phyloP scores from a whole-genome alignment of 106 monocot species.

The Dendrobium officinale region DNA sequence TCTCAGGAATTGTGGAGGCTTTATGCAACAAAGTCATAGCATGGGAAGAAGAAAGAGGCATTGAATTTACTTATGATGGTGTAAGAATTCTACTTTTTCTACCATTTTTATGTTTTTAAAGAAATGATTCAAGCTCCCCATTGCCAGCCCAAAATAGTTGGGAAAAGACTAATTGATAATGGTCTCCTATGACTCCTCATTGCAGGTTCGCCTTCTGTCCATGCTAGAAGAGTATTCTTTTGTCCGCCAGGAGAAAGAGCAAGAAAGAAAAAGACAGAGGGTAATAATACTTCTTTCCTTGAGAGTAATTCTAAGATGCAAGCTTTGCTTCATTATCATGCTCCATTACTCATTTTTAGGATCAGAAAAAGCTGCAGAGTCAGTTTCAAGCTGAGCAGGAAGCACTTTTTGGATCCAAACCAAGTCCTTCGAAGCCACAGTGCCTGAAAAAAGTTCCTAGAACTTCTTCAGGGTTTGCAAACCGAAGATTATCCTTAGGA shows the following conservation, averaged over 20 bases:
- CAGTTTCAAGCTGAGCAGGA: slow-evolving; percentile 75
- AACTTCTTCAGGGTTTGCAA: slow-evolving; percentile 36
- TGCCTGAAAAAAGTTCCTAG: slow-evolving; percentile 50
- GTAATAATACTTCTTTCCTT: slow-evolving; percentile 15
- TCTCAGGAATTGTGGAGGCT: slow-evolving; percentile 48
- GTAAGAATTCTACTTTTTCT: slow-evolving; percentile 19
- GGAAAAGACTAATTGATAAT: too few species aligned
- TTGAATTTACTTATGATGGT: slow-evolving; percentile 53
- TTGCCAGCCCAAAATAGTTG: neutral
- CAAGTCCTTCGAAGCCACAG: slow-evolving; percentile 53
- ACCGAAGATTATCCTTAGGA: slow-evolving; percentile 48
- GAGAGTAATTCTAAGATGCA: neutral
- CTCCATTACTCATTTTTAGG: slow-evolving; percentile 24
- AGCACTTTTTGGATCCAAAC: slow-evolving; percentile 62
- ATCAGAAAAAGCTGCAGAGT: slow-evolving; percentile 63
- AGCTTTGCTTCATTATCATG: neutral
- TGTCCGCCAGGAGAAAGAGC: slow-evolving; percentile 55
- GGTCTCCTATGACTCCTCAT: neutral
- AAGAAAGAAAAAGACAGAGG: slow-evolving; percentile 50
- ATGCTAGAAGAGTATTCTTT: slow-evolving; percentile 71
- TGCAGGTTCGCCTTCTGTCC: slow-evolving; percentile 49
- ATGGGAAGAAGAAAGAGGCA: slow-evolving; percentile 68
- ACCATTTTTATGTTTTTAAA: neutral
- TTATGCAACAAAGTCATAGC: slow-evolving; percentile 38
- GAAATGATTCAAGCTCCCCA: neutral